Evolutionary conservation across 108 stramenopile species (phyloP).

Genomic region (Bacterosira constricta): DNA sequence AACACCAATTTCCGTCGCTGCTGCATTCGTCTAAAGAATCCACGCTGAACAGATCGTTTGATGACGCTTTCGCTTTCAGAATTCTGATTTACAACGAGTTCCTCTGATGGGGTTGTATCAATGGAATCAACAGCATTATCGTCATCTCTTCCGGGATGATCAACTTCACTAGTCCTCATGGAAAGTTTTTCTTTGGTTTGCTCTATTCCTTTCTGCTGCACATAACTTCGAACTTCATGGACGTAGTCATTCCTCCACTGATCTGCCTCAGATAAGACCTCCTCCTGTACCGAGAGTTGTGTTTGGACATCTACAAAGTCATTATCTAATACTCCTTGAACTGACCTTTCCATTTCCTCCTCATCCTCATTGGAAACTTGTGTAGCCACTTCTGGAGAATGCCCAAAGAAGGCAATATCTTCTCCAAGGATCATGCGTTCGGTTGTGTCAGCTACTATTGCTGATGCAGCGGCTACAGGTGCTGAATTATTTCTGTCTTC

Average conservation of each 20-base stretch:
- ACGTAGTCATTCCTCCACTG: constrained; percentile 16
- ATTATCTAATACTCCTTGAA: not conserved
- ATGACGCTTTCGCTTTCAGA: not conserved
- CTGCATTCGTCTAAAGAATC: constrained; percentile 12
- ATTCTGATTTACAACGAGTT: not conserved
- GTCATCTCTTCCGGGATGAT: not conserved
- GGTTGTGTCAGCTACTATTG: constrained; percentile 1
- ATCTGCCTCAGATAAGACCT: constrained; percentile 6
- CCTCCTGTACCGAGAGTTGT: not conserved
- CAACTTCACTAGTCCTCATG: not conserved
- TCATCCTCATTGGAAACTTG: not conserved
- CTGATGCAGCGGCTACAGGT: not conserved
- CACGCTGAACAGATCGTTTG: constrained; percentile 3
- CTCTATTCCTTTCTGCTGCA: constrained; percentile 27
- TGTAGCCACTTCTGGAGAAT: not conserved
- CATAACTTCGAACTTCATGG: constrained; percentile 26
- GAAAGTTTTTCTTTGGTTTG: constrained; percentile 23
- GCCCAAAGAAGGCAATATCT: constrained; percentile 14
- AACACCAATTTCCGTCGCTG: constrained; percentile 18
- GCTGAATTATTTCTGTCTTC: not conserved
- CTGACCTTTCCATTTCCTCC: not conserved
- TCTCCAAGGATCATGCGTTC: constrained; percentile 17
- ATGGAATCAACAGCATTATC: not conserved
- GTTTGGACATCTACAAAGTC: no score
- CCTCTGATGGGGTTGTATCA: not conserved